Base-by-base conservation (phyloP, 805 yeast genomes). In the Lachancea waltii region DNA sequence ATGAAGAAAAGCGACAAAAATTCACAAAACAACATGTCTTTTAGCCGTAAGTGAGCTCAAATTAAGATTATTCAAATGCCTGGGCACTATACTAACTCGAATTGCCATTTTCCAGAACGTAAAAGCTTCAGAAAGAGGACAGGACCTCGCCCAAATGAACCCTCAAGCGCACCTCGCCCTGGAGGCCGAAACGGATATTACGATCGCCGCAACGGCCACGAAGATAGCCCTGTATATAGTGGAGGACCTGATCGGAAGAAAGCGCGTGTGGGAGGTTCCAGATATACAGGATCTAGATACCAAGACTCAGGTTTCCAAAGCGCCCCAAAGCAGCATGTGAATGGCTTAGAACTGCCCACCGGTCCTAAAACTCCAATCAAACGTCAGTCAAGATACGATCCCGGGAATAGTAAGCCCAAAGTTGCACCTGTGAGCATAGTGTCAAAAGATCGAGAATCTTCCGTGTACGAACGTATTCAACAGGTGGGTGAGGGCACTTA, bases 401-500 rank as follows among this genome's bases (percentile, higher is more conserved):
- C 41, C 14, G 36, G 36, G 11, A 26, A 20, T 8, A 4, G 25
- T 13, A 37, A 31, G 27, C 33, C 36, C 15, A 37, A 37, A 16
- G 13, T 31, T 5, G 33, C 36, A n/a, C 41, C 41, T 21, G 28
- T 37, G 9, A 30, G 29, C 17, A 23, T 37, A 4, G 18, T 42
- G 8, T 40, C 38, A 10, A 50, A 48, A 24, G 42, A 43, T 24
- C 46, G 54, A 19, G 37, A 45, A 3, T 36, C 47, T 6, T 55
- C 62, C 3, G 50, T 65, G 3, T 86, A 82, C 58, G 80, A 81
- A 46, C 68, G 89, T 38, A 75, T 85, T 1, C 71, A 75, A 28
- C 97, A 92, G 56, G 97, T 92, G 4, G 98, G 98, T n/a, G 97
- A 92, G 62, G 98, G 98, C 7, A 92, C 97, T 0, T 92, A 92